Evolutionary conservation across 2,329 filamentous ascomycete species (phyloP).

Genomic region (Knoxdaviesia capensis): DNA sequence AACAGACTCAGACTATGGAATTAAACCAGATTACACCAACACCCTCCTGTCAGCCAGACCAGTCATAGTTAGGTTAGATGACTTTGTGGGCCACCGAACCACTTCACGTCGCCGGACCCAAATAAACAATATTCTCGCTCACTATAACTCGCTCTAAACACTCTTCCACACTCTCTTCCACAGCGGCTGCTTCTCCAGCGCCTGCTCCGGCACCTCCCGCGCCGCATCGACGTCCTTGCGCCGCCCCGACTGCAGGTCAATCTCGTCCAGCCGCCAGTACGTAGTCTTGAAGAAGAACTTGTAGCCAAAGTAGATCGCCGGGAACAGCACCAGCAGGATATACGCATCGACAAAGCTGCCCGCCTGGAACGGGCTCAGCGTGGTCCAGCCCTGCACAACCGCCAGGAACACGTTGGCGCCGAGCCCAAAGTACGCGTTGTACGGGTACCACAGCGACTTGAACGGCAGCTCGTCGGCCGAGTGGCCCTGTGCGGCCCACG

Average conservation of each 20-base stretch:
- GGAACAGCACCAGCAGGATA: conserved; percentile 38
- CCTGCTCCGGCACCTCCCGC: conserved; percentile 12
- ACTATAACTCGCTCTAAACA: conserved; percentile 13
- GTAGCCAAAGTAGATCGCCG: conserved; percentile 31
- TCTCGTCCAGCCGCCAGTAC: conserved; percentile 26
- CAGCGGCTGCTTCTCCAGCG: conserved; percentile 11
- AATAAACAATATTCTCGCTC: too few species aligned
- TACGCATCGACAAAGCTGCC: conserved; percentile 44
- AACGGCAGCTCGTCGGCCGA: conserved; percentile 33
- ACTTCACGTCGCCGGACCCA: too few species aligned
- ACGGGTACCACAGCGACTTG: conserved; percentile 31
- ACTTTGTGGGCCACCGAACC: too few species aligned
- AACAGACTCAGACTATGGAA: too few species aligned
- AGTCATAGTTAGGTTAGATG: too few species aligned
- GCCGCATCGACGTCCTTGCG: conserved; percentile 31
- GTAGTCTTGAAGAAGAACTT: conserved; percentile 34
- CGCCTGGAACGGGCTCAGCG: conserved; percentile 33
- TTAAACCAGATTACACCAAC: too few species aligned
- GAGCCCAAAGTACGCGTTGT: conserved; percentile 38
- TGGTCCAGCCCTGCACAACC: conserved; percentile 41
- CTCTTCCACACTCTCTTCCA: conserved; percentile 23
- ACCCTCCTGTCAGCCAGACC: too few species aligned
- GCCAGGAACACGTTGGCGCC: conserved; percentile 36
- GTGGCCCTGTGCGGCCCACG: conserved; percentile 39
- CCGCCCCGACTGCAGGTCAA: conserved; percentile 35